Conservation (phyloP, 2,329 filamentous ascomycete genomes). For the Alternaria metachromatica region DNA sequence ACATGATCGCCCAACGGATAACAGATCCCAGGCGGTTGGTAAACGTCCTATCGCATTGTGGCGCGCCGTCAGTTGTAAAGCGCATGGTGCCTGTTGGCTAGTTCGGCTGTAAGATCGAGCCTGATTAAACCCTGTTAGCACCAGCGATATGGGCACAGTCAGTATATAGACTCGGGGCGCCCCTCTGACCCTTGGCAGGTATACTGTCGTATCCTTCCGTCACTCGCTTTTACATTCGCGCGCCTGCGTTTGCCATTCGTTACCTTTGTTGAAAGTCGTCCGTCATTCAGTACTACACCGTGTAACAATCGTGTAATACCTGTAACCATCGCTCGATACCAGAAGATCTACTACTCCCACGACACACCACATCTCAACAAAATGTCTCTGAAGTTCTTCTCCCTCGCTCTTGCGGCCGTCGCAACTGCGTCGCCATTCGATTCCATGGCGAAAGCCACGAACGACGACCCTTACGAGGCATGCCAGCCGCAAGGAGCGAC, state of each 20-base stretch:
- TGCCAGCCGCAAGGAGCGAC: constrained; percentile 48
- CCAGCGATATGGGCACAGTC: not conserved
- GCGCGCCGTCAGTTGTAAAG: not conserved
- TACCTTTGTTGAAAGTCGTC: constrained; percentile 4
- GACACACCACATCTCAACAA: not conserved
- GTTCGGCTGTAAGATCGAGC: not conserved
- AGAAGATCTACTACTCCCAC: not conserved
- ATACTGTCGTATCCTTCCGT: not conserved
- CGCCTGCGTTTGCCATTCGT: constrained; percentile 9
- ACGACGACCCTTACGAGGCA: constrained; percentile 40
- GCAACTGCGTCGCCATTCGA: constrained; percentile 31
- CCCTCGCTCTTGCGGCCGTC: constrained; percentile 32
- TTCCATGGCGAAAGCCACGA: constrained; percentile 26
- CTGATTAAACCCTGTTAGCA: constrained; percentile 9
- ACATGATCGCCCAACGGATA: constrained; percentile 2
- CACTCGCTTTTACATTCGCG: constrained; percentile 10
- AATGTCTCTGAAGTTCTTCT: constrained; percentile 35
- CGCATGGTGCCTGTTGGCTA: constrained; percentile 11
- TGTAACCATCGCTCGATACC: not conserved
- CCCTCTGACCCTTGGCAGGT: not conserved
- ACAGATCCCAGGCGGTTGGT: constrained; percentile 1
- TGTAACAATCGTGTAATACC: constrained; percentile 8
- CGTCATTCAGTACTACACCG: constrained; percentile 9
- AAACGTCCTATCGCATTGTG: not conserved
- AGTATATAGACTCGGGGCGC: constrained; percentile 12